phyloP scores from a whole-genome alignment of 2,329 filamentous ascomycete species.

The Epichloe gansuensis region DNA sequence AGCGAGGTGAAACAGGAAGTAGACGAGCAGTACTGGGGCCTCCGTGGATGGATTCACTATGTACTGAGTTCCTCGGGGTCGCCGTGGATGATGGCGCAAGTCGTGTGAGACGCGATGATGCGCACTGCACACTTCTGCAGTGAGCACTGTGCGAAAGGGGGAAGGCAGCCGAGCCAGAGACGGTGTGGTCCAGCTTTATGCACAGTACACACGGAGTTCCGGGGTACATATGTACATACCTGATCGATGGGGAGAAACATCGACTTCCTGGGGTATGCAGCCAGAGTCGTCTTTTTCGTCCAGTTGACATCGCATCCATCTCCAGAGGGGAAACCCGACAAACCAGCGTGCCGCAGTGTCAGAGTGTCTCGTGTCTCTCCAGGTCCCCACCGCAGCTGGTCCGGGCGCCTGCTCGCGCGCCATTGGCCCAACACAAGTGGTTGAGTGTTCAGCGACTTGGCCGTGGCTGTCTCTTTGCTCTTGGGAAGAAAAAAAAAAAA shows the following conservation, averaged over 20 bases:
- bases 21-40: background rate
- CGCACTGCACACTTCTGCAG: background rate
- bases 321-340: background rate
- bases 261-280: background rate
- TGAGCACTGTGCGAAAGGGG: background rate
- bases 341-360: background rate
- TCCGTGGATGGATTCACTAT: background rate
- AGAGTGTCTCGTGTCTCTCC: background rate
- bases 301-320: no score
- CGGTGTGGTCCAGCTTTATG: background rate
- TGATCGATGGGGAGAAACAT: background rate
- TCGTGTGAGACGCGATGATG: background rate
- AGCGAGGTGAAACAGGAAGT: background rate
- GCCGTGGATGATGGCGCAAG: background rate
- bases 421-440: no score
- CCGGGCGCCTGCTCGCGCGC: no score
- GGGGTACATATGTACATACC: no score
- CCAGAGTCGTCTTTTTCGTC: no score
- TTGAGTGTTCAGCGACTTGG: no score
- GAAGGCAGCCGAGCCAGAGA: background rate
- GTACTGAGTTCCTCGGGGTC: background rate
- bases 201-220: background rate
- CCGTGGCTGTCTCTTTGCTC: no score
- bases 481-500: background rate
- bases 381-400: background rate